Conservation (phyloP, 2,329 filamentous ascomycete species). For the Botryosphaeria dothidea region DNA sequence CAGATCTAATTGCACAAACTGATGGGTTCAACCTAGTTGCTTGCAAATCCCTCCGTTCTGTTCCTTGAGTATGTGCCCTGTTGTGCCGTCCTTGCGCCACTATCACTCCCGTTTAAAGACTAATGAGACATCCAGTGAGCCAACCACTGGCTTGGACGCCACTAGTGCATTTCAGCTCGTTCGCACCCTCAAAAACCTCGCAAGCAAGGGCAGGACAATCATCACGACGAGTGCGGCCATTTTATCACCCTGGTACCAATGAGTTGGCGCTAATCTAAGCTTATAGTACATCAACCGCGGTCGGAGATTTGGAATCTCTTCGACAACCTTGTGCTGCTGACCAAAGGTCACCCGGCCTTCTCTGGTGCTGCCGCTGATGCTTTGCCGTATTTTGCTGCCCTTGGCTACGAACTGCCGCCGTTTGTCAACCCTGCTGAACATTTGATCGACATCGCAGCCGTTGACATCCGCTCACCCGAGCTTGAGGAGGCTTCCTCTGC, state of each 20-base stretch:
- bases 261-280: neutral
- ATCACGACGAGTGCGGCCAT: conserved; percentile 59
- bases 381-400: conserved; percentile 62
- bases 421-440: conserved; percentile 81
- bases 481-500: conserved; percentile 61
- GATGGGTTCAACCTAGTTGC: conserved; percentile 42
- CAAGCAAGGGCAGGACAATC: conserved; percentile 68
- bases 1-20: neutral
- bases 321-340: conserved; percentile 69
- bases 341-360: conserved; percentile 68
- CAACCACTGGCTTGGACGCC: conserved; percentile 75
- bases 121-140: conserved; percentile 49
- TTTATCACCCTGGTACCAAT: neutral
- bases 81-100: neutral
- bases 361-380: conserved; percentile 62
- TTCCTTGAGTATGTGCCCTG: conserved; percentile 59
- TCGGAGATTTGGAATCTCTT: conserved; percentile 80
- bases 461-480: conserved; percentile 70
- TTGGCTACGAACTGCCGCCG: conserved; percentile 63
- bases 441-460: conserved; percentile 71
- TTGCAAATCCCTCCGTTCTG: conserved; percentile 76
- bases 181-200: conserved; percentile 67
- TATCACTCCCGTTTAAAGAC: neutral
- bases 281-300: conserved; percentile 66
- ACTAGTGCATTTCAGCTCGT: conserved; percentile 76